Evolutionary conservation across 352 stramenopile species (phyloP), one percentile per base, ranked within the genome.

Genomic region (Aphanomyces invadans): DNA sequence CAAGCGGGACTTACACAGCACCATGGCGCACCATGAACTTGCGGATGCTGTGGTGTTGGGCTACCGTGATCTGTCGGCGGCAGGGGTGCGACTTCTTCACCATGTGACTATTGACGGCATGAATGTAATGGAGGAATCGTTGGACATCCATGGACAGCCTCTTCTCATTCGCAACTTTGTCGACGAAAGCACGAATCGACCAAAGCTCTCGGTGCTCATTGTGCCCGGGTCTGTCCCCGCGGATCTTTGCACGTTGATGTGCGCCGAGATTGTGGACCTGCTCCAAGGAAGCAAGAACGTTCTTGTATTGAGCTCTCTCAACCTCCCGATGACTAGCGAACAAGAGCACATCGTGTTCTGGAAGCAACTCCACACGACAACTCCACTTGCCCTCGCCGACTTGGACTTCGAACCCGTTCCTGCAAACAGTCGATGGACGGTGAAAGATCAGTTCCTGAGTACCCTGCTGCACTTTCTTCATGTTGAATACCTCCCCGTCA

Each of bases 391-490:
- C n/a, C n/a, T 67, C 28, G 15, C 60, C 10, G 23, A 26, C 19
- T n/a, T 28, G 12, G n/a, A 31, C 5, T 59, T 67, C n/a, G n/a
- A 59, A 11, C 60, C 42, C 17, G 57, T 67, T 57, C 60, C 60
- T 11, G 29, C 19, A 1, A 29, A 57, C n/a, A 25, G n/a, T 26
- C 38, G 36, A 45, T 67, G 60, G 60, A 67, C 60, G 32, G 21
- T 67, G 29, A 67, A 67, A 21, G 60, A 67, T 28, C 38, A 49
- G 11, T 57, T 67, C 42, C 49, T 67, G 10, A 45, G 60, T 21
- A 39, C 60, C 2, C 54, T 42, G n/a, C 54, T 67, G 49, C 60
- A 67, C 21, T 67, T 67, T 44, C 54, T 67, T 33, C 60, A 67
- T 23, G 60, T 67, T 17, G 60, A 67, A 26, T n/a, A 39, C 19